Conservation (phyloP, 2,329 filamentous ascomycete species). For the Penicillium sp. region DNA sequence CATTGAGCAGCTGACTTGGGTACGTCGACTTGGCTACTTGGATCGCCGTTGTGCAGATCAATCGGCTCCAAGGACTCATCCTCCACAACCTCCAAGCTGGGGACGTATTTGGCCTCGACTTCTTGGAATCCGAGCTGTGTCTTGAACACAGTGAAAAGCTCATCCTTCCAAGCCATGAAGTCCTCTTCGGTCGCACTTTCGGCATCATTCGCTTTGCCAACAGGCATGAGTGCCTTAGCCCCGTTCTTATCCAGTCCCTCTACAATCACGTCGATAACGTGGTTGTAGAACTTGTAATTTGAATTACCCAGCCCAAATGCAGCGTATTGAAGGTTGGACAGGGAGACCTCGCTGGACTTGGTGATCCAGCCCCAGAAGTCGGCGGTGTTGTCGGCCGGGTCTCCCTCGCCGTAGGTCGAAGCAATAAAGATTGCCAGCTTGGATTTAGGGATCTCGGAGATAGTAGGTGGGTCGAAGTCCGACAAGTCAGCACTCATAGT, state of each 20-base stretch:
- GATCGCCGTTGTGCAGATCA: slow-evolving; percentile 82
- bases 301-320: slow-evolving; percentile 92
- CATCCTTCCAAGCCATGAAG: slow-evolving; percentile 92
- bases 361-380: slow-evolving; percentile 87
- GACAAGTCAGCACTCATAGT: slow-evolving; percentile 91
- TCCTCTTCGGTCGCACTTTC: slow-evolving; percentile 95
- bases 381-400: slow-evolving; percentile 91
- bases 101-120: slow-evolving; percentile 83
- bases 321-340: slow-evolving; percentile 70
- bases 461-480: slow-evolving; percentile 85
- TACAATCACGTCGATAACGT: slow-evolving; percentile 82
- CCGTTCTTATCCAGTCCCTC: slow-evolving; percentile 70
- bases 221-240: slow-evolving; percentile 68
- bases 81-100: slow-evolving; percentile 70
- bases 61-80: slow-evolving; percentile 65
- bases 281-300: slow-evolving; percentile 96
- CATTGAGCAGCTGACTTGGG: slow-evolving; percentile 65
- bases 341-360: slow-evolving; percentile 64
- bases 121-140: slow-evolving; percentile 78
- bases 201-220: slow-evolving; percentile 88
- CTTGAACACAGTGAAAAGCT: slow-evolving; percentile 77
- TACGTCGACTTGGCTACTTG: slow-evolving; percentile 70
- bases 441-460: slow-evolving; percentile 73
- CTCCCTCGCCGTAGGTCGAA: slow-evolving; percentile 91
- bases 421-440: slow-evolving; percentile 87